phyloP scores from a whole-genome alignment of 805 yeast genomes.

The Kodamaea neixiangensis region DNA sequence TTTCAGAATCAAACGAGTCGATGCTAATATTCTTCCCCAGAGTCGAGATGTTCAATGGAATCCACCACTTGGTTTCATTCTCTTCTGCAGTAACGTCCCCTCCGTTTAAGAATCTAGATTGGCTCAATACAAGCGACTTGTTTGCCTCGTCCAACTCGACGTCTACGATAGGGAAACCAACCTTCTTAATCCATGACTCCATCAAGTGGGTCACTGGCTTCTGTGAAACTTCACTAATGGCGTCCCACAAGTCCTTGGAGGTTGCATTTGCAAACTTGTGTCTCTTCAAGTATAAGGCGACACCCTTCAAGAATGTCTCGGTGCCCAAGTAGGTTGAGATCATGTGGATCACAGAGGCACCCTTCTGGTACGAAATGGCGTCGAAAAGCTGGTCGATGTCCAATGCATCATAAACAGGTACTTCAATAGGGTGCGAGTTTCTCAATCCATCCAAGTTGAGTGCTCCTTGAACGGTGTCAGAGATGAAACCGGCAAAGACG shows the following conservation, averaged over 20 bases:
- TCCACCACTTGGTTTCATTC: slow-evolving; percentile 59
- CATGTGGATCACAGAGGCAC: slow-evolving; percentile 79
- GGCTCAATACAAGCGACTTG: slow-evolving; percentile 44
- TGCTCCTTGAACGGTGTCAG: slow-evolving; percentile 53
- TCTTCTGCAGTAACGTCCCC: slow-evolving; percentile 64
- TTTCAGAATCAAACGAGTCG: slow-evolving; percentile 28
- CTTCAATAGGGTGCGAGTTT: slow-evolving; percentile 80
- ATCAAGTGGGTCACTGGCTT: slow-evolving; percentile 59
- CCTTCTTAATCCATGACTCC: slow-evolving; percentile 70
- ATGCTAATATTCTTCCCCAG: slow-evolving; percentile 8
- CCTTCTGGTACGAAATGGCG: slow-evolving; percentile 77
- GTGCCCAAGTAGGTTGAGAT: slow-evolving; percentile 69
- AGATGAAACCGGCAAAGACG: slow-evolving; percentile 58
- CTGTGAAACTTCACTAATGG: slow-evolving; percentile 63
- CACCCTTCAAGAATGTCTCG: slow-evolving; percentile 70
- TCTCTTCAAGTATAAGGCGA: slow-evolving; percentile 62
- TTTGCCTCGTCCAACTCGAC: slow-evolving; percentile 37
- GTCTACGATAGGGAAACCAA: slow-evolving; percentile 71
- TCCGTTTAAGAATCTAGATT: slow-evolving; percentile 61
- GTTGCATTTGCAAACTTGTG: slow-evolving; percentile 71
- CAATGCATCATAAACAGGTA: slow-evolving; percentile 73
- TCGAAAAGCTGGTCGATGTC: slow-evolving; percentile 85
- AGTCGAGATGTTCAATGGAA: slow-evolving; percentile 46
- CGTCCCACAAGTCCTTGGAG: slow-evolving; percentile 71
- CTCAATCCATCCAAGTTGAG: slow-evolving; percentile 56